Base-by-base conservation (phyloP, 1,139 yeast species). In the Kodamaea alishanica region DNA sequence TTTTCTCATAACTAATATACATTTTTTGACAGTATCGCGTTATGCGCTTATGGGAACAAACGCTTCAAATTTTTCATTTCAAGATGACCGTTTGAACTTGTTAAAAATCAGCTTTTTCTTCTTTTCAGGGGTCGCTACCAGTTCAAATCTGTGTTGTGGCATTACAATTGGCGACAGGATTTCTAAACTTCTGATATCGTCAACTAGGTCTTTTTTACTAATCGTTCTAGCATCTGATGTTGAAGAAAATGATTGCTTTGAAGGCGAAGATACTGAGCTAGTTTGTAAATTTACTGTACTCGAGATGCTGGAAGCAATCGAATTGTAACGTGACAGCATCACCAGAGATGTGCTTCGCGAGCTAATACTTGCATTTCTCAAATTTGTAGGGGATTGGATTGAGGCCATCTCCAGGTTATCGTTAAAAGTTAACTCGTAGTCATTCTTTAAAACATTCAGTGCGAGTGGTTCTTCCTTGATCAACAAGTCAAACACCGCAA, bases 91-190 rank as follows among this genome's bases (percentile, higher is more conserved):
- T 33, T 33, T 44, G 25, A 49, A 42, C 33, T 42, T 48, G 33
- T 46, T 39, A 32, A 51, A 50, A 28, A 49, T 41, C 48, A 46
- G 49, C 34, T 35, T 39, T 32, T 46, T 45, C 41, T 45, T 44
- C 42, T 39, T 47, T 27, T 37, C 32, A 15, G 20, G 20, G 20
- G 20, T 15, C 23, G 27, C 39, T n/a, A 38, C 36, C 35, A 34
- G 30, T 23, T 43, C 40, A 27, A 41, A 37, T 30, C 43, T 30
- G 29, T 36, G 41, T 34, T 29, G 30, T 7, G 31, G 38, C 24
- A 22, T 8, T 25, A 32, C 27, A 24, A 20, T 8, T 26, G 28
- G 35, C 4, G 25, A 2, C 30, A 8, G 34, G 11, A 30, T 25
- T 24, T 35, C 38, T 34, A 25, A 24, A 10, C 26, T 26, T 9